Evolutionary conservation across 768 basidiomycete genomes (phyloP), one percentile per base, ranked within the genome.

Genomic region (Macrolepiota fuliginosa): DNA sequence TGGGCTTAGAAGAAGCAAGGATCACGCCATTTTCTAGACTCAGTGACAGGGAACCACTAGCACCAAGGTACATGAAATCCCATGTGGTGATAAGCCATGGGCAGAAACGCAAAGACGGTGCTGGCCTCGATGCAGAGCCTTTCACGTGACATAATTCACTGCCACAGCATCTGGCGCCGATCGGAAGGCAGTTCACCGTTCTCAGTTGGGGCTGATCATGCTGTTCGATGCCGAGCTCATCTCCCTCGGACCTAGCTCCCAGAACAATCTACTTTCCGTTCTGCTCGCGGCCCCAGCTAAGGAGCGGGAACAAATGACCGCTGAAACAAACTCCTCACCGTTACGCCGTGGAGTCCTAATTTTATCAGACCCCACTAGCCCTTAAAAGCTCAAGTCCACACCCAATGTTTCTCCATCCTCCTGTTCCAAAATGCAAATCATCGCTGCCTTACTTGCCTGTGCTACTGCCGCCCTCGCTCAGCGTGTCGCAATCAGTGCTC

Each of bases 401-500:
- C 11, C 46, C 19, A 29, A 22, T 60, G 17, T 9, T 60, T 4
- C 51, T 15, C 12, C 22, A 40, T 22, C 19, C 36, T 54, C 36
- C 37, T 11, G 5, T 22, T 9, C 27, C 36, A 52, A 9, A 49
- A 60, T 60, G 58, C 27, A 53, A 32, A 2, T 53, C 22, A 40
- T 60, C 27, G 27, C 51, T 17, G 4, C 51, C 42, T 13, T 40
- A 24, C 40, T 60, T 17, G 37, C 39, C 13, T 45, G 37, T 37
- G 37, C 53, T 15, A 42, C 51, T 22, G 50, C 24, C 13, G 39
- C 27, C 15, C 17, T 11, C 13, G 51, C 58, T 19, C 58, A 60
- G 29, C 58, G 51, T 45, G 19, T 60, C 42, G 17, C 19, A 40
- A 53, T 60, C 10, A 37, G 58, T 6, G 42, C 50, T 45, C 58